Conservation (phyloP, 805 yeast genomes). For the Huiozyma naganishii region DNA sequence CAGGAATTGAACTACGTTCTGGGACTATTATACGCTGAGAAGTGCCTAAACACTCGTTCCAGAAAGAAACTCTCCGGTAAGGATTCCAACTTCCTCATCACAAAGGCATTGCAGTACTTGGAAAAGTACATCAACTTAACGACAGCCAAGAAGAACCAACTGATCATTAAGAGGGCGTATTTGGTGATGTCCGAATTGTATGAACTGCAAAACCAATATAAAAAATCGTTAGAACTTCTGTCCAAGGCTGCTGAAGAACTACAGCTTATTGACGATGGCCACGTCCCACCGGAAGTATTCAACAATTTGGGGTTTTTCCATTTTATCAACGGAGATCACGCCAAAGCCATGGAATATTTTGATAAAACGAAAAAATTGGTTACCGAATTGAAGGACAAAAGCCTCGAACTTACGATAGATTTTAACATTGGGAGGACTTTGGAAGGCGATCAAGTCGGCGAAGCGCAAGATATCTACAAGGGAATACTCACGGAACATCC, state of each 20-base stretch:
- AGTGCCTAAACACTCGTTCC: constrained; percentile 21
- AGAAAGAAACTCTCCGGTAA: constrained; percentile 11
- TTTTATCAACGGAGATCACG: constrained; percentile 50
- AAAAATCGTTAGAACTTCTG: constrained; percentile 57
- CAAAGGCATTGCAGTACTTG: constrained; percentile 50
- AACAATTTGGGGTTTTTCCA: constrained; percentile 83
- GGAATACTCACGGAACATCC: constrained; percentile 52
- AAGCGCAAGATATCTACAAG: constrained; percentile 34
- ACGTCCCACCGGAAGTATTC: constrained; percentile 44
- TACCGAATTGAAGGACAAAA: constrained; percentile 20
- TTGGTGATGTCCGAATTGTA: constrained; percentile 58
- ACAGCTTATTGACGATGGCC: constrained; percentile 24
- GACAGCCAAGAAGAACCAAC: constrained; percentile 43
- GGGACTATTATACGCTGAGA: constrained; percentile 62
- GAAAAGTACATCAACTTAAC: constrained; percentile 63
- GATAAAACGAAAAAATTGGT: constrained; percentile 32
- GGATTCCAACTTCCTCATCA: constrained; percentile 18
- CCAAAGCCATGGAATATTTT: constrained; percentile 48
- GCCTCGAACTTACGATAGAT: constrained; percentile 35
- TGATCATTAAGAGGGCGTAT: constrained; percentile 51
- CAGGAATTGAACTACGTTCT: constrained; percentile 66
- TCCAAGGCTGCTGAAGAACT: constrained; percentile 48
- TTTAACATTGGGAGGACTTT: constrained; percentile 72
- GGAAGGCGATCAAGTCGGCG: constrained; percentile 34
- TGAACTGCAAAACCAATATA: constrained; percentile 50